Evolutionary conservation across 768 basidiomycete genomes (phyloP), one percentile per base, ranked within the genome.

Genomic region (Psilocybe cyanescens): DNA sequence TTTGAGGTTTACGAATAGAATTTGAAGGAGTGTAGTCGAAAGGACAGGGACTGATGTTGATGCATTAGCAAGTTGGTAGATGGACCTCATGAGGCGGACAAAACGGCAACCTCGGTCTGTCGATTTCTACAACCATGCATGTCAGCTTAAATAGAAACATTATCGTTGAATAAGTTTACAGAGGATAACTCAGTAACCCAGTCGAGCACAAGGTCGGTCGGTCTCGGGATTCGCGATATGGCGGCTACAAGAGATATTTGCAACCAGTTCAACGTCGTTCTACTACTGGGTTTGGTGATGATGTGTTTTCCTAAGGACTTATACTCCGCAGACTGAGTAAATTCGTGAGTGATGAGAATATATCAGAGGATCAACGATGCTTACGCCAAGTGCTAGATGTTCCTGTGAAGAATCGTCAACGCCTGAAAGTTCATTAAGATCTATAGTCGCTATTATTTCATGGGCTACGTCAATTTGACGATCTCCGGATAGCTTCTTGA

Each of bases 31-130:
- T 14, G 77, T 75, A 1, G 81, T 78, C 0, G 90, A 81, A 7
- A 94, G 73, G 3, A 80, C 71, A 0, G 80, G 76, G 9, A 81
- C 71, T 0, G 81, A 70, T 6, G 81, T 72, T 4, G 85, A 82
- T 0, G 81, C 78, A 66, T 89, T 94, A 6, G 86, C 86, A 17
- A 93, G 68, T 16, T 68, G 73, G 75, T 97, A 98, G 3, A 94
- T 72, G 11, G 75, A 71, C 31, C 86, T 83, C 74, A 88, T 82
- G 59, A 94, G 79, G n/a, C 72, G 67, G 24, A 89, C 79, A 67
- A 88, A 94, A 29, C 71, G 75, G 17, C 73, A 63, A 12, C 76
- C 74, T 35, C 71, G 59, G 12, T 70, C 67, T 41, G 57, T 47
- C n/a, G 61, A 44, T 68, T 65, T 49, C 65, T 60, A 11, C 55